A percentile compares a stretch with the other conserved stretches of the same genome.
Conservation (phyloP, 305 asterid genomes). For the Fraxinus platypoda region DNA sequence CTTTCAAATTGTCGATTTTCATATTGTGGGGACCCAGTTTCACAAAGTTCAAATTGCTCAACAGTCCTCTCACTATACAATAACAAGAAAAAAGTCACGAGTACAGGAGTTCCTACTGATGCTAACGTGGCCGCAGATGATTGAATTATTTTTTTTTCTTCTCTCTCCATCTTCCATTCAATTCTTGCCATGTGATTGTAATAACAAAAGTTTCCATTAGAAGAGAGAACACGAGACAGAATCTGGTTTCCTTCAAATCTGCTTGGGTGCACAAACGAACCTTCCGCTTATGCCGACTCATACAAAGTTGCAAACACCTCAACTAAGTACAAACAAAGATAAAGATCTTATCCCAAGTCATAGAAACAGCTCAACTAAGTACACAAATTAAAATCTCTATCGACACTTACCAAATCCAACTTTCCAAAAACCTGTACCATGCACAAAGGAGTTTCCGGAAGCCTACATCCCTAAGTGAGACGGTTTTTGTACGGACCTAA, state of each 20-base stretch:
- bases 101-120: no score
- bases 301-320: background rate
- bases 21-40: no score
- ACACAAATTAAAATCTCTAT: conserved; percentile 17
- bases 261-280: conserved; percentile 13
- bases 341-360: background rate
- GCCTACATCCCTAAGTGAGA: conserved; percentile 4
- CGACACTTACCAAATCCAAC: conserved; percentile 37
- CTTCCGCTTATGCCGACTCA: background rate
- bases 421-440: conserved; percentile 15
- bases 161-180: no score
- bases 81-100: no score
- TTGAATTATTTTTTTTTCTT: no score
- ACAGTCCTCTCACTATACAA: no score
- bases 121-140: no score
- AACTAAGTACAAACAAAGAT: conserved; percentile 25
- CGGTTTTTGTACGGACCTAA: background rate
- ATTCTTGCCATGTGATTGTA: background rate
- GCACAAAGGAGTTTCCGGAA: conserved; percentile 10
- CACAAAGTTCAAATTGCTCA: no score
- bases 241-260: background rate
- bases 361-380: background rate
- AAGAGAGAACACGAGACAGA: background rate
- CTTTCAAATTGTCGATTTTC: no score
- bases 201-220: background rate